These are phyloP conservation scores for Cystobasidiaceae sp. DNA, from an alignment of 1,284 basidiomycete species.

Conservation along the genomic window DNA sequence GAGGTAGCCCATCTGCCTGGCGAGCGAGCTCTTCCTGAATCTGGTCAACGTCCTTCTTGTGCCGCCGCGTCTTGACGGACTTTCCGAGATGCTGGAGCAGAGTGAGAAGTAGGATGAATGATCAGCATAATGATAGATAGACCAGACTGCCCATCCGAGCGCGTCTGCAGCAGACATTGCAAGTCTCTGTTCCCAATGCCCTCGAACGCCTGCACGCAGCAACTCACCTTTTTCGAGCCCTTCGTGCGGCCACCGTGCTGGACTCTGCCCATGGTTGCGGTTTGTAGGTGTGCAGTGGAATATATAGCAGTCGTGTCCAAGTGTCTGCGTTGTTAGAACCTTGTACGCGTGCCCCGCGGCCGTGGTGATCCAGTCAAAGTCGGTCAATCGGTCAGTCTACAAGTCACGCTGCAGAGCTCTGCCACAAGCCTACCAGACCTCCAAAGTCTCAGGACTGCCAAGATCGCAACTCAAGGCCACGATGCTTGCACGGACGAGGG, in stretches of 20 bases:
- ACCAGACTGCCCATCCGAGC: not conserved
- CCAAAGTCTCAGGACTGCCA: not conserved
- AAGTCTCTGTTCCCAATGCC: not conserved
- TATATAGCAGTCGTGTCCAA: not conserved
- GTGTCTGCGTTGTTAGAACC: not conserved
- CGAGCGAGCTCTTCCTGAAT: conserved; percentile 23
- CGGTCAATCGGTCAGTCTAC: too few species aligned
- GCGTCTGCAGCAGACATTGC: not conserved
- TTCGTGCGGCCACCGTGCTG: conserved; percentile 20
- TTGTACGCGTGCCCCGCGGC: too few species aligned
- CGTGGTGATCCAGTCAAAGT: too few species aligned
- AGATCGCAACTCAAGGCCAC: not conserved
- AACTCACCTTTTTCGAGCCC: conserved; percentile 15
- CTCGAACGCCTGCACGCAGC: too few species aligned
- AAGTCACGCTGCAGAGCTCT: too few species aligned
- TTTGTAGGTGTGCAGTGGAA: too few species aligned
- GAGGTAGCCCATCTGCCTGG: not conserved
- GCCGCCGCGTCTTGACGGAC: conserved; percentile 25
- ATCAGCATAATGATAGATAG: conserved; percentile 2
- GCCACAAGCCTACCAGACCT: too few species aligned
- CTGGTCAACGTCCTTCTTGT: conserved; percentile 31
- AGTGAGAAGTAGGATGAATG: too few species aligned
- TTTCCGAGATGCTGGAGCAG: conserved; percentile 24
- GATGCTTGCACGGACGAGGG: conserved; percentile 22
- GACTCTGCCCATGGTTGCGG: conserved; percentile 14